Percentiles rank a stretch among this genome's conserved stretches.
phyloP scores from a whole-genome alignment of 805 yeast genomes.

The Saccharomycopsis microspora region DNA sequence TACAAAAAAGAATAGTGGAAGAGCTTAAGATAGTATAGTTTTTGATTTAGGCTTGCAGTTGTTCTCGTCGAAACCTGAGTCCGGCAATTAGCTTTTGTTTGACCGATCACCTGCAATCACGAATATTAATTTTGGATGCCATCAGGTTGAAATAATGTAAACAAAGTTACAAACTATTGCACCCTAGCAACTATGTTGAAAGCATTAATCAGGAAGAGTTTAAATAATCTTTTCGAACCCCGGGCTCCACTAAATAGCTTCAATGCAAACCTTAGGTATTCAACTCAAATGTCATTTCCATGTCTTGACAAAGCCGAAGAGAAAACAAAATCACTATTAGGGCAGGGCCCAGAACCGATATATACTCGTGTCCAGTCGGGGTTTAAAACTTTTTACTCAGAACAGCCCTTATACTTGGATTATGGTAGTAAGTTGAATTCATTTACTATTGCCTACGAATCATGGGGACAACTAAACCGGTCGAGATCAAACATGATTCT shows the following conservation, averaged over 20 bases:
- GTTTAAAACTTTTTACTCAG: conserved; percentile 43
- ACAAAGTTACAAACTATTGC: too few species aligned
- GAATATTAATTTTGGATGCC: too few species aligned
- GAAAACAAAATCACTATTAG: conserved; percentile 18
- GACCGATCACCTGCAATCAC: too few species aligned
- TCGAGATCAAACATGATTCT: conserved; percentile 62
- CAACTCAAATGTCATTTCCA: conserved; percentile 48
- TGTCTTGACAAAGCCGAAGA: conserved; percentile 53
- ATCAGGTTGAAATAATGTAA: too few species aligned
- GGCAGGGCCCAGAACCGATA: conserved; percentile 78
- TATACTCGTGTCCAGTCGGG: conserved; percentile 64
- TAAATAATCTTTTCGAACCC: too few species aligned
- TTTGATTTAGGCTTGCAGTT: too few species aligned
- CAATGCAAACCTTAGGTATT: neutral
- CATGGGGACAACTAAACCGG: conserved; percentile 72
- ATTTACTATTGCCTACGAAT: conserved; percentile 80
- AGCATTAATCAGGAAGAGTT: too few species aligned
- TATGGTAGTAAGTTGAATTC: conserved; percentile 70
- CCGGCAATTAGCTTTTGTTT: too few species aligned
- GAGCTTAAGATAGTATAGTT: too few species aligned
- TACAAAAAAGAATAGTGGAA: too few species aligned
- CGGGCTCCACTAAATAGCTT: neutral
- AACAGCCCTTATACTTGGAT: conserved; percentile 59
- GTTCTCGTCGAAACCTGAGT: too few species aligned
- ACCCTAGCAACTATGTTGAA: too few species aligned